Conservation (phyloP, 345 rosid genomes). For the Salix brachista region DNA sequence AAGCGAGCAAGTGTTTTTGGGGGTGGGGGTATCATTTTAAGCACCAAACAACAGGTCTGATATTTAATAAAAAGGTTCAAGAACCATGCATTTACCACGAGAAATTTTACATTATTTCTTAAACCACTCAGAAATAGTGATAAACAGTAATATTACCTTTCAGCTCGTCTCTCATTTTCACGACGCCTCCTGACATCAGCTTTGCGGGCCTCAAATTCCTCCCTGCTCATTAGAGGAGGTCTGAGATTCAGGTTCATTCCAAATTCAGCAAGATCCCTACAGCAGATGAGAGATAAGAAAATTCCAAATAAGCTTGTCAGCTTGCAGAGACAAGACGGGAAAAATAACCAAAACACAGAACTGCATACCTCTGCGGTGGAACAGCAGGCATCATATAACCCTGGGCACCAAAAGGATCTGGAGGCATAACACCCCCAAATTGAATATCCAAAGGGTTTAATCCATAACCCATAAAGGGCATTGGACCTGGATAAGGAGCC, state of each 20-base stretch:
- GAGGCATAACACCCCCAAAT: slow-evolving; percentile 54
- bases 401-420: slow-evolving; percentile 57
- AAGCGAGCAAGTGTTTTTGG: no score
- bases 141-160: slow-evolving; percentile 45
- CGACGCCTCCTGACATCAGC: slow-evolving; percentile 81
- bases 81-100: not conserved
- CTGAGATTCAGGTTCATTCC: slow-evolving; percentile 76
- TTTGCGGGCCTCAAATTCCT: slow-evolving; percentile 85
- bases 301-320: not conserved
- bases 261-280: slow-evolving; percentile 78
- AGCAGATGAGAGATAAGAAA: not conserved
- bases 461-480: slow-evolving; percentile 66
- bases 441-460: slow-evolving; percentile 59
- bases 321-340: not conserved
- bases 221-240: slow-evolving; percentile 87
- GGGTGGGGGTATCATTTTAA: no score
- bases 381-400: slow-evolving; percentile 56
- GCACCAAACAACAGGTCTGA: no score
- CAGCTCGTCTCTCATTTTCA: slow-evolving; percentile 69
- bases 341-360: not conserved
- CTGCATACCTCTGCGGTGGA: slow-evolving; percentile 56
- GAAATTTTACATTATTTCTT: not conserved
- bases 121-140: not conserved
- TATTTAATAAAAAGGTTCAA: no score
- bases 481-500: slow-evolving; percentile 46